Conservation (phyloP, 176 grass and related monocot species). For the Rhipidocladum racemiflorum region DNA sequence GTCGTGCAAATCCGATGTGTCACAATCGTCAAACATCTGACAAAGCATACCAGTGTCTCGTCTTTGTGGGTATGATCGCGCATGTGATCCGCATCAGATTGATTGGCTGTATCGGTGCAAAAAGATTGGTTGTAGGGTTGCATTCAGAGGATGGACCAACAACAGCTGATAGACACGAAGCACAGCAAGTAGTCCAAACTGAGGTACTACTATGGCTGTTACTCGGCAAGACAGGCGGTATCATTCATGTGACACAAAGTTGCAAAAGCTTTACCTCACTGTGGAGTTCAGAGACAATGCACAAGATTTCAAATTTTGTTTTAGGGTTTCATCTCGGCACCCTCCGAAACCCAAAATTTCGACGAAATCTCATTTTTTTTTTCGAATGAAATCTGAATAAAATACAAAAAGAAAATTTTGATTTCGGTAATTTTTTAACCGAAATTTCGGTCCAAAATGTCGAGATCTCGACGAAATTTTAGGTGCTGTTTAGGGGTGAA, state of each 20-base stretch:
- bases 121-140: neutral
- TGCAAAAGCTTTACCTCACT: neutral
- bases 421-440: no score
- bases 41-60: neutral
- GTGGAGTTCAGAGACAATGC: neutral
- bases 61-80: neutral
- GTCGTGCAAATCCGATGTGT: neutral
- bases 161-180: neutral
- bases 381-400: no score
- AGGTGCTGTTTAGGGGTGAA: no score
- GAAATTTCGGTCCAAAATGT: no score
- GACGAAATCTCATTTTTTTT: no score
- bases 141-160: neutral
- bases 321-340: no score
- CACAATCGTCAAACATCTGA: neutral
- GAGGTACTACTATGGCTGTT: neutral
- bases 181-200: neutral
- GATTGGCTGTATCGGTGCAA: neutral
- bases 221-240: neutral
- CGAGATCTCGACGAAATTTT: no score
- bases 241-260: neutral
- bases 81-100: neutral
- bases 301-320: no score
- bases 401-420: no score
- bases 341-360: no score